phyloP scores from a whole-genome alignment of 2,329 filamentous ascomycete genomes.

The Cercospora sojina region DNA sequence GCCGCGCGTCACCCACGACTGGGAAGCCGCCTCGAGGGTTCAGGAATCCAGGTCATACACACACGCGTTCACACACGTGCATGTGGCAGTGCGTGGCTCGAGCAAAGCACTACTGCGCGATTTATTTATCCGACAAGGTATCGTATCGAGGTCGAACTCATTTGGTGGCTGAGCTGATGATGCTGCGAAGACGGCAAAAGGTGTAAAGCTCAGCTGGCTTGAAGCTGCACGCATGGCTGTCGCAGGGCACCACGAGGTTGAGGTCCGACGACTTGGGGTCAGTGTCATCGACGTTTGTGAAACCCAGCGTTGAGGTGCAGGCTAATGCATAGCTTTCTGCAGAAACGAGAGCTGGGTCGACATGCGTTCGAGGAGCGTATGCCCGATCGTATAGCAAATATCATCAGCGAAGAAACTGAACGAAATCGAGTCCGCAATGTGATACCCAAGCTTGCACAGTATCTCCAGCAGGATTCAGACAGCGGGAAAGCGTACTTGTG shows the following conservation, averaged over 20 bases:
- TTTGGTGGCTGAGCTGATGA: neutral
- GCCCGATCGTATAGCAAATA: conserved; percentile 41
- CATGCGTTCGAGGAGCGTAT: conserved; percentile 48
- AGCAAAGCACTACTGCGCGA: neutral
- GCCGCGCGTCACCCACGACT: neutral
- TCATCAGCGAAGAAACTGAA: conserved; percentile 17
- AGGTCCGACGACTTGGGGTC: neutral
- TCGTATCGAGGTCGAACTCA: neutral
- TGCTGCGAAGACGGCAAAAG: neutral
- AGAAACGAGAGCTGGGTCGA: conserved; percentile 47
- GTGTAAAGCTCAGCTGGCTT: neutral
- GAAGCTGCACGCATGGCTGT: neutral
- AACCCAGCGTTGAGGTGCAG: too few species aligned
- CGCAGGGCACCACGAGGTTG: neutral
- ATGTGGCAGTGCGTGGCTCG: conserved; percentile 9
- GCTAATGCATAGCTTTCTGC: neutral
- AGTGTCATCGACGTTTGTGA: neutral
- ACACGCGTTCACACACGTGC: neutral
- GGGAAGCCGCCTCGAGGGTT: neutral
- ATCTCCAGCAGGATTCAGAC: conserved; percentile 57
- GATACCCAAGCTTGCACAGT: conserved; percentile 45
- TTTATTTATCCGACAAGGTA: neutral
- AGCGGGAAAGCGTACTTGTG: conserved; percentile 76
- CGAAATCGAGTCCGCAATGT: conserved; percentile 42
- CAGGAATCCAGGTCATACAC: neutral